Evolutionary conservation across 768 basidiomycete species (phyloP), one percentile per base, ranked within the genome.

Genomic region (Amanita rubescens): DNA sequence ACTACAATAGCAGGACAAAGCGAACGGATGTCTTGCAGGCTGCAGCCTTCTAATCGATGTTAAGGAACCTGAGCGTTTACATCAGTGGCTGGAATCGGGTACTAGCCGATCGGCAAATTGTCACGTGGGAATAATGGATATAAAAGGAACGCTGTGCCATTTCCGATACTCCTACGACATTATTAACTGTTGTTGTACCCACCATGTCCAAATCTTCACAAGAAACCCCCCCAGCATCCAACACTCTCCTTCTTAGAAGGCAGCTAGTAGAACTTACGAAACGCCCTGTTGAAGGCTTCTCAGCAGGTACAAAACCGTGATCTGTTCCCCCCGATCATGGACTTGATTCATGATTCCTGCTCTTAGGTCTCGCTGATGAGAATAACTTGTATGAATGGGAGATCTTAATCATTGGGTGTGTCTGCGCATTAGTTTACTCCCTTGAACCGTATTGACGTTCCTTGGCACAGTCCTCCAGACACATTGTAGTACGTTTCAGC

Each of bases 321-420:
- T 61, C 57, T 58, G n/a, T 59, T 49, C 58, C 54, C 55, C 59
- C 57, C 62, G 64, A 67, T 67, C 60, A 55, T 48, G 27, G 49
- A 51, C 51, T 57, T 61, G 65, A 64, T 64, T 45, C 59, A n/a
- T n/a, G n/a, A n/a, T 62, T 64, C 56, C 65, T 63, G 48, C 54
- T 46, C 48, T 11, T 63, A 84, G 95, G 95, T 37, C 82, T 99
- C 51, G 94, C 94, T 43, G 93, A 98, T 67, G 95, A 97, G 55
- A 79, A 84, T 69, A 94, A 97, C 71, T 72, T 97, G 11, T 91
- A 87, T 55, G 94, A 97, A 73, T 99, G 96, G 96, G 94, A 96
- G 60, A 79, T 97, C 63, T 76, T 96, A 65, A 85, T 96, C 60
- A 95, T 95, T 64, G 92, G 93, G 92, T 94, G 58, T 55, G 82